A percentile compares a stretch with the other conserved stretches of the same genome.
Evolutionary conservation across 768 basidiomycete species (phyloP).

Genomic region (Mycena sanguinolenta): DNA sequence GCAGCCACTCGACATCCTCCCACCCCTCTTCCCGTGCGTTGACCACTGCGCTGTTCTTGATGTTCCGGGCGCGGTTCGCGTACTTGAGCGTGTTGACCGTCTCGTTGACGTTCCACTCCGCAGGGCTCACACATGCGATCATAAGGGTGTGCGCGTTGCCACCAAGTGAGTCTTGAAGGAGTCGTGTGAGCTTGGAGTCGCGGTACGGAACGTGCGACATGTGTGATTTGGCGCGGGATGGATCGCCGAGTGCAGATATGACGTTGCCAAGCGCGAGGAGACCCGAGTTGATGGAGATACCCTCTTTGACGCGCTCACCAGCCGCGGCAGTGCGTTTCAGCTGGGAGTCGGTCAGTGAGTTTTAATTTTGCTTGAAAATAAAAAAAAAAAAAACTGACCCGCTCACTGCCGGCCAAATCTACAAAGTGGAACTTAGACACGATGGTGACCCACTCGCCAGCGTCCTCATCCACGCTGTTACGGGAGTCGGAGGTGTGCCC

Average conservation of each 20-base stretch:
- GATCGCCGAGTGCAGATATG: constrained; percentile 97
- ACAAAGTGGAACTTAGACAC: constrained; percentile 99
- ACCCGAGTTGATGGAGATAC: constrained; percentile 98
- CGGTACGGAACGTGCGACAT: constrained; percentile 96
- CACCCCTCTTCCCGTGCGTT: constrained; percentile 98
- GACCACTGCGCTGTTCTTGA: constrained; percentile 93
- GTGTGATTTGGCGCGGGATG: constrained; percentile 85
- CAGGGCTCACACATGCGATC: constrained; percentile 98
- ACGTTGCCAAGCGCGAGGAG: constrained; percentile 97
- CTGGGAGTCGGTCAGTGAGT: constrained; percentile 49
- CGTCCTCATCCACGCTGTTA: constrained; percentile 66
- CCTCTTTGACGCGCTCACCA: constrained; percentile 97
- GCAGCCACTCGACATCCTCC: constrained; percentile 98
- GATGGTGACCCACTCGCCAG: constrained; percentile 90
- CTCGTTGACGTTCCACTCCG: constrained; percentile 95
- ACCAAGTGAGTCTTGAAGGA: constrained; percentile 96
- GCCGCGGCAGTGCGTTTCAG: constrained; percentile 96
- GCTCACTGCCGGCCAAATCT: constrained; percentile 96
- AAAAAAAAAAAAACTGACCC: constrained; percentile 65
- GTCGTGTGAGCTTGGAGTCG: constrained; percentile 96
- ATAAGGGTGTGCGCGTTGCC: constrained; percentile 98
- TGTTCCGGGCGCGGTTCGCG: constrained; percentile 96
- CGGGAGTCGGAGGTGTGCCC: constrained; percentile 71
- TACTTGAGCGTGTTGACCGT: constrained; percentile 97
- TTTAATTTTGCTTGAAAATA: background rate